Evolutionary conservation across 768 basidiomycete species (phyloP), one percentile per base, ranked within the genome.

Genomic region (Mycena alexandri): DNA sequence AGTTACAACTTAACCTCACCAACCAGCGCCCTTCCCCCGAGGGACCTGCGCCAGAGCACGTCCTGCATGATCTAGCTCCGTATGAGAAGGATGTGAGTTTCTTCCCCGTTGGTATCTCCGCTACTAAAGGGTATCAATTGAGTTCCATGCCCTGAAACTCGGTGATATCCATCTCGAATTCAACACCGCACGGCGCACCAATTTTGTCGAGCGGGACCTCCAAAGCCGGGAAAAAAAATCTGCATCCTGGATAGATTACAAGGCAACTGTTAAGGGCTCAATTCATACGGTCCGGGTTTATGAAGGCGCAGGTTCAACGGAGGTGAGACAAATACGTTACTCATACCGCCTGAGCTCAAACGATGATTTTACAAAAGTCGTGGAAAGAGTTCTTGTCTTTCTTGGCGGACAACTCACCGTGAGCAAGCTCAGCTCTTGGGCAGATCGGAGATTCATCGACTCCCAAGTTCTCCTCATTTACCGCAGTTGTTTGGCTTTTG

Each of bases 111-210:
- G 9, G 7, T 21, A 14, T 6, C n/a, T 25, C 19, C 17, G 2
- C 38, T 16, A 11, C 38, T 38, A 11, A 38, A 3, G 38, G 38
- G 10, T 10, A 11, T 38, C 10, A 38, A 11, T 38, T 2, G 38
- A 61, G 60, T 63, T 46, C 38, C 61, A 63, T 47, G 52, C 53
- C 1, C 14, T 63, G 19, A 63, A 63, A 38, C 14, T 63, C 2
- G 61, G 52, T 2, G 61, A 63, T n/a, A 63, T 63, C 9, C 19
- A 63, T 2, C 17, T 63, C 6, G 43, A 54, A 1, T 63, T 63
- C 13, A 13, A 47, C 0, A 46, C 61, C 0, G 61, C 61, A 4
- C 52, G 53, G 14, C 24, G 52, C 5, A 9, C 38, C 10, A 5
- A 6, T 5, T 52, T 61, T 33, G 2, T 17, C 1, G 12, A n/a